phyloP scores from a whole-genome alignment of 2,329 filamentous ascomycete genomes.

The Coniochaeta ligniaria region DNA sequence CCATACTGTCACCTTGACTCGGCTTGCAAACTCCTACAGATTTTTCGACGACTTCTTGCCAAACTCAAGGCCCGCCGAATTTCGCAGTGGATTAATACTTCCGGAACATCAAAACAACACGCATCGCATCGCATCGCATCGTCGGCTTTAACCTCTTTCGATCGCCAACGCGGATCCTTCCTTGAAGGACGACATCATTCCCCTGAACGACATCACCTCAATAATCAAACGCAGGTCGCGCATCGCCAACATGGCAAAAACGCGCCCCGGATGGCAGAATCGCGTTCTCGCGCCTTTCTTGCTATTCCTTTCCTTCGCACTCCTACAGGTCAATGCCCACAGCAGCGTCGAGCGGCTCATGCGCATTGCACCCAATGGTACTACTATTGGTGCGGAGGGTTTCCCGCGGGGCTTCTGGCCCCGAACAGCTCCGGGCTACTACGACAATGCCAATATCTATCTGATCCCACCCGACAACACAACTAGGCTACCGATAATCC shows the following conservation, averaged over 20 bases:
- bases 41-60: neutral
- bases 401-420: conserved; percentile 66
- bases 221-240: neutral
- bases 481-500: conserved; percentile 43
- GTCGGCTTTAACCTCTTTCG: neutral
- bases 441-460: conserved; percentile 51
- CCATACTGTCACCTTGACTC: neutral
- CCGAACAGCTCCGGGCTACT: conserved; percentile 48
- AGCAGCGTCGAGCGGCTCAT: conserved; percentile 76
- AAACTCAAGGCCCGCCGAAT: neutral
- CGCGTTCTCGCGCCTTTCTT: neutral
- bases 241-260: conserved; percentile 1
- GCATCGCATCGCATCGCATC: neutral
- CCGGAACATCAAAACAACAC: neutral
- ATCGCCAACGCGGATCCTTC: neutral
- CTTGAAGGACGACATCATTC: neutral
- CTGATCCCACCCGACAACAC: conserved; percentile 53
- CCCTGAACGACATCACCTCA: neutral
- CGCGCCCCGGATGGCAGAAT: neutral
- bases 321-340: conserved; percentile 45
- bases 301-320: no score
- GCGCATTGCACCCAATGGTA: conserved; percentile 65
- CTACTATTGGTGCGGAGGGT: conserved; percentile 62
- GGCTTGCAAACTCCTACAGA: neutral
- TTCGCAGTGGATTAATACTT: neutral